Percentiles rank a stretch among this genome's conserved stretches.
These are phyloP conservation scores for Dendrobium huoshanense DNA, from an alignment of 106 monocot genomes.

Conservation along the genomic window DNA sequence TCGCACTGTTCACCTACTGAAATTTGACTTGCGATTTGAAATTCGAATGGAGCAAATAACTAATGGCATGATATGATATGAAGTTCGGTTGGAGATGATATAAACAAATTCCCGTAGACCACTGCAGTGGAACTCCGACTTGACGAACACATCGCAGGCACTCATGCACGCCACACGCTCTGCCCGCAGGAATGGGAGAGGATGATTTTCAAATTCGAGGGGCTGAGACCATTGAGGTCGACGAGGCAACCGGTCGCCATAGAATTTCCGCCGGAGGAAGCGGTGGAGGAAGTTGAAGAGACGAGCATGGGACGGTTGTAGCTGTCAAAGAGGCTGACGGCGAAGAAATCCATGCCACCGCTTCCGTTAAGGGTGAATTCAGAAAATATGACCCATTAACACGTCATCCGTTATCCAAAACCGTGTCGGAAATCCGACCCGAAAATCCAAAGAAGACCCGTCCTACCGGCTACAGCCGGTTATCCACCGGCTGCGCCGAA, in stretches of 20 bases:
- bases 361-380: too few species aligned
- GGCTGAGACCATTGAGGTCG: constrained; percentile 66
- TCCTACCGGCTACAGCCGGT: constrained; percentile 5
- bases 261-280: constrained; percentile 20
- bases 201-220: constrained; percentile 52
- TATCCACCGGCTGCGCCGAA: neutral
- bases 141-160: constrained; percentile 82
- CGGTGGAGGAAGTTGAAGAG: constrained; percentile 22
- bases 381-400: too few species aligned
- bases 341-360: constrained; percentile 39
- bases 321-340: constrained; percentile 69
- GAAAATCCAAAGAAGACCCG: neutral
- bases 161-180: constrained; percentile 70
- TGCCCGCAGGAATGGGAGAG: constrained; percentile 8
- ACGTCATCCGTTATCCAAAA: neutral
- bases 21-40: too few species aligned
- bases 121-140: constrained; percentile 74
- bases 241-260: constrained; percentile 55
- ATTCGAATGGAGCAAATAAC: too few species aligned
- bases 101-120: constrained; percentile 6
- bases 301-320: constrained; percentile 60
- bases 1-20: too few species aligned
- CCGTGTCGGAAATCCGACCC: neutral
- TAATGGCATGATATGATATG: too few species aligned
- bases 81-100: too few species aligned